These are phyloP conservation scores for Phialocephala sp. DNA, from an alignment of 2,329 filamentous ascomycete species.

Conservation along the genomic window DNA sequence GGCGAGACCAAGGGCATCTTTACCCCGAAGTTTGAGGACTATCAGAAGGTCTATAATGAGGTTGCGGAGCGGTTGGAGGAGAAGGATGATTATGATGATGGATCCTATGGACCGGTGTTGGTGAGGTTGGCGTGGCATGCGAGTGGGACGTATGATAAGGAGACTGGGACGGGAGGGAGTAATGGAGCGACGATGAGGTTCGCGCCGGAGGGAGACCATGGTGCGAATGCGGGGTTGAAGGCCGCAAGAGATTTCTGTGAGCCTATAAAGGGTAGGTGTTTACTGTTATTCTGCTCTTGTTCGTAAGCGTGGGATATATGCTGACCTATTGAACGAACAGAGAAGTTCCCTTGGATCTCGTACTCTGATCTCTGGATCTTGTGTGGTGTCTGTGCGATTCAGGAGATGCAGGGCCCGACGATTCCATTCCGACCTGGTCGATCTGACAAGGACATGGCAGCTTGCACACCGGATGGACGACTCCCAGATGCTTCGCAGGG, in stretches of 20 bases:
- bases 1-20: slow-evolving; percentile 59
- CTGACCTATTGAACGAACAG: slow-evolving; percentile 46
- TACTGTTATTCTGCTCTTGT: too few relatives aligned
- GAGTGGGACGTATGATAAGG: slow-evolving; percentile 89
- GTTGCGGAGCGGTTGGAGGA: slow-evolving; percentile 82
- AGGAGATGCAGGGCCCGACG: slow-evolving; percentile 91
- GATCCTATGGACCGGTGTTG: slow-evolving; percentile 91
- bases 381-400: slow-evolving; percentile 80
- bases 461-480: slow-evolving; percentile 93
- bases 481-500: slow-evolving; percentile 82
- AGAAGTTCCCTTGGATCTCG: slow-evolving; percentile 90
- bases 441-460: slow-evolving; percentile 75
- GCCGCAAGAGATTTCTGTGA: slow-evolving; percentile 90
- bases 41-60: slow-evolving; percentile 93
- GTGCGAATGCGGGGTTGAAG: slow-evolving; percentile 90
- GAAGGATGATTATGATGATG: slow-evolving; percentile 94
- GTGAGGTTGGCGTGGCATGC: slow-evolving; percentile 93
- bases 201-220: slow-evolving; percentile 84
- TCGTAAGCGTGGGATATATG: slow-evolving; percentile 1
- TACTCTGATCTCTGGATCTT: slow-evolving; percentile 99
- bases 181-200: slow-evolving; percentile 99
- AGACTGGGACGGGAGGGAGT: slow-evolving; percentile 87
- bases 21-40: slow-evolving; percentile 81
- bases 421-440: slow-evolving; percentile 92
- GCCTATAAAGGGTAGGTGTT: slow-evolving; percentile 76